These are phyloP conservation scores for Pseudoperonospora humuli DNA, from an alignment of 352 stramenopile genomes.

Conservation along the genomic window DNA sequence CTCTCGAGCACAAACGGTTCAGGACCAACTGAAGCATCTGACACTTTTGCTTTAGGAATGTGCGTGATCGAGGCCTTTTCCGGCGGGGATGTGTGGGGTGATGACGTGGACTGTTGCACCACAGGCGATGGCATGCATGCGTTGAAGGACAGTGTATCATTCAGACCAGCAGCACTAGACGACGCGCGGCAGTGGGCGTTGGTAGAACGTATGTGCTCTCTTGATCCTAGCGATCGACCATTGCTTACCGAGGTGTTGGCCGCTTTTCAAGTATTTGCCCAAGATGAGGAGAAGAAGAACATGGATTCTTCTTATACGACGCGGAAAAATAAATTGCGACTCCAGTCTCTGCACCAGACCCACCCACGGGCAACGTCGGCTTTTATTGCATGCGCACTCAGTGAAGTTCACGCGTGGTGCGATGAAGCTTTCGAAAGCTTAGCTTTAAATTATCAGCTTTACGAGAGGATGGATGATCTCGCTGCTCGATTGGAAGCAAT, in stretches of 20 bases:
- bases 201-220: conserved; percentile 22
- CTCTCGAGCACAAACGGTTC: background rate
- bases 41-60: conserved; percentile 25
- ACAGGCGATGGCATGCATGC: too few species aligned
- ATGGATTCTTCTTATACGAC: conserved; percentile 6
- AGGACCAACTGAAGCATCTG: conserved; percentile 18
- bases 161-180: conserved; percentile 8
- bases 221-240: conserved; percentile 10
- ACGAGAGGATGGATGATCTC: conserved; percentile 21
- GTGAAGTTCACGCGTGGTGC: conserved; percentile 23
- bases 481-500: conserved; percentile 11
- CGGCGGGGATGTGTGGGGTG: conserved; percentile 9
- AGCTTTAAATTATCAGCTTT: conserved; percentile 20
- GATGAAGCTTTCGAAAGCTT: conserved; percentile 22
- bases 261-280: conserved; percentile 21
- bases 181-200: conserved; percentile 21
- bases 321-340: conserved; percentile 5
- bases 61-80: conserved; percentile 29
- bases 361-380: conserved; percentile 9
- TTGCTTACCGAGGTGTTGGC: conserved; percentile 17
- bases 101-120: background rate
- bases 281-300: conserved; percentile 14
- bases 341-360: conserved; percentile 3
- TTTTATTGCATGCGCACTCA: conserved; percentile 16
- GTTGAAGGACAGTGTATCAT: conserved; percentile 4